Evolutionary conservation across 345 rosid genomes (phyloP).

Genomic region (Eucalyptus leucophloia): DNA sequence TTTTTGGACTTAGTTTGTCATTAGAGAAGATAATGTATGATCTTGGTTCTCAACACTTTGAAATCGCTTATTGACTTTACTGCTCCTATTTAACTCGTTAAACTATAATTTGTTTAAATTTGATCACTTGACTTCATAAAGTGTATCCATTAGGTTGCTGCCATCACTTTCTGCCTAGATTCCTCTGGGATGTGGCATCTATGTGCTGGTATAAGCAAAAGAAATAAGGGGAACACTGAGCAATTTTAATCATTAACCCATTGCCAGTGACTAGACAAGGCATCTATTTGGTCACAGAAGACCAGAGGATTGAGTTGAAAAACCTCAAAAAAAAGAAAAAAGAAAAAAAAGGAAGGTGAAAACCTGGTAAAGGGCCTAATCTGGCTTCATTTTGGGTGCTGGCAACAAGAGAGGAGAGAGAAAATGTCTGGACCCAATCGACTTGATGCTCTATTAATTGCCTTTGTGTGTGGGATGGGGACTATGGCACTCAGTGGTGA

Average conservation of each 20-base stretch:
- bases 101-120: not conserved
- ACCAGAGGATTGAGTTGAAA: not conserved
- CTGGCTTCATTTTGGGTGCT: not conserved
- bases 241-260: not conserved
- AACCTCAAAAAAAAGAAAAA: not conserved
- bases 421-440: not conserved
- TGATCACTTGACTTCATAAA: not conserved
- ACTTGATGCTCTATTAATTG: not conserved
- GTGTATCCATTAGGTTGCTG: not conserved
- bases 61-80: not conserved
- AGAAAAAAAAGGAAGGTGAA: not conserved
- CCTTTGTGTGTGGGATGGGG: not conserved
- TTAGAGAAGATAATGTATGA: not conserved
- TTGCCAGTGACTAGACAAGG: not conserved
- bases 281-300: not conserved
- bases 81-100: not conserved
- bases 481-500: not conserved
- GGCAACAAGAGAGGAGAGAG: not conserved
- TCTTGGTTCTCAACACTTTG: not conserved
- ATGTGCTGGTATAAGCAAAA: not conserved
- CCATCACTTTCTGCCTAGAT: not conserved
- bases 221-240: not conserved
- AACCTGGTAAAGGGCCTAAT: not conserved
- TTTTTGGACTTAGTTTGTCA: not conserved
- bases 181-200: not conserved